Evolutionary conservation across 2,329 filamentous ascomycete species (phyloP).

Genomic region (Aspergillus pseudonomiae): DNA sequence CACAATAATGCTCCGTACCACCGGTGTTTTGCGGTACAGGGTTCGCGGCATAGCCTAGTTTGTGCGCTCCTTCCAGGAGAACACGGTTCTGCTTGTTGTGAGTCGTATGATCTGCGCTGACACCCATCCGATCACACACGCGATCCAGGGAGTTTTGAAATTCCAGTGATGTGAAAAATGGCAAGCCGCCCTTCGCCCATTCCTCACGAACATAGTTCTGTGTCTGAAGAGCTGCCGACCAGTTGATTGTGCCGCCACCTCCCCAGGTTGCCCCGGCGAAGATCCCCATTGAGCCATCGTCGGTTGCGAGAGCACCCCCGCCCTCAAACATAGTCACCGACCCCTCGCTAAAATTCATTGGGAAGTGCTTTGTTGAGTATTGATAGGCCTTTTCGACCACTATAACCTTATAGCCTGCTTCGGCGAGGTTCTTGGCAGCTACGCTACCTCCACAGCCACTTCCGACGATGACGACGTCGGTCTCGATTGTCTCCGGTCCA

Average conservation of each 20-base stretch:
- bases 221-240: conserved; percentile 70
- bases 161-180: conserved; percentile 71
- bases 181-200: conserved; percentile 72
- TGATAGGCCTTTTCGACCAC: conserved; percentile 84
- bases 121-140: conserved; percentile 79
- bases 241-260: conserved; percentile 87
- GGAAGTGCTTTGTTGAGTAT: conserved; percentile 71
- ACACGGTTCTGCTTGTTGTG: conserved; percentile 74
- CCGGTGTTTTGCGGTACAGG: conserved; percentile 79
- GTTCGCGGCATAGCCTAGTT: conserved; percentile 71
- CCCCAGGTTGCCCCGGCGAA: conserved; percentile 76
- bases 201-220: conserved; percentile 77
- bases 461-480: conserved; percentile 83
- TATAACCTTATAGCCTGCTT: conserved; percentile 73
- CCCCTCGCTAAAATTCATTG: conserved; percentile 69
- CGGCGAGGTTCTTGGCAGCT: conserved; percentile 76
- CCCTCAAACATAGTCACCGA: conserved; percentile 70
- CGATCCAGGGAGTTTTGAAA: conserved; percentile 80
- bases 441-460: conserved; percentile 86
- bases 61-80: conserved; percentile 73
- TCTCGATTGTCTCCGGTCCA: conserved; percentile 64
- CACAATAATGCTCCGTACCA: conserved; percentile 73
- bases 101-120: conserved; percentile 64
- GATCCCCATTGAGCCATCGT: conserved; percentile 63
- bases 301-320: conserved; percentile 59